Base-by-base conservation (phyloP, 176 grass and related monocot species). In the Carex myosuroides region DNA sequence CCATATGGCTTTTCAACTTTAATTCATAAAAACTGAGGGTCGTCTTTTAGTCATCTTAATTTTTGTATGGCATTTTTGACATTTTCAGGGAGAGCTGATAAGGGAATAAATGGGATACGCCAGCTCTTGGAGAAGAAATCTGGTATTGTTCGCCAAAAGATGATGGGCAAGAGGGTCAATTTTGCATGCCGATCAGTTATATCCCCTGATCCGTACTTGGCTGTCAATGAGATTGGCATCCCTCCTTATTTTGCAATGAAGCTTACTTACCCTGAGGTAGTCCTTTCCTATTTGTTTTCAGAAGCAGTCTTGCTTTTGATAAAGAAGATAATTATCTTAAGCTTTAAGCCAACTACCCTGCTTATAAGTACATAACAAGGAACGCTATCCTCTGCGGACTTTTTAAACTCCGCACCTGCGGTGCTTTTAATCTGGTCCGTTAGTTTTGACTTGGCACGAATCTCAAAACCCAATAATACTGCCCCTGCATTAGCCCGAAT, bases 91-190 rank as follows among this genome's bases (percentile, higher is more conserved):
- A 93, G 79, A 89, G 92, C 62, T 1, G 91, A 87, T 53, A 98
- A 88, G 59, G 87, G 87, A 74, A 57, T 67, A 74, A 90, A 84
- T 74, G 95, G 95, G 53, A 88, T 94, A 80, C 91, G 95, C 0
- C 95, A 98, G 62, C 66, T 91, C 16, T 81, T 98, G 81, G 95
- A 98, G 84, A 98, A 98, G 64, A 98, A 98, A 84, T 80, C 85
- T n/a, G 95, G 95, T 77, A 89, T 98, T 60, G 83, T 98, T 61
- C 90, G 95, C 60, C 95, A 98, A 71, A 98, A 98, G 66, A 98
- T 98, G 91, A 98, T 94, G 95, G 95, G 95, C 14, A 98, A 98
- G 79, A 98, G 95, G 73, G 95, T 98, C 81, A 98, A 98, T 93
- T 94, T 89, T 91, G 91, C 95, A 64, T 94, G 95, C 59, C 89